These are phyloP conservation scores for Isoetes engelmannii DNA, from an alignment of 83 land plant species.

Conservation along the genomic window DNA sequence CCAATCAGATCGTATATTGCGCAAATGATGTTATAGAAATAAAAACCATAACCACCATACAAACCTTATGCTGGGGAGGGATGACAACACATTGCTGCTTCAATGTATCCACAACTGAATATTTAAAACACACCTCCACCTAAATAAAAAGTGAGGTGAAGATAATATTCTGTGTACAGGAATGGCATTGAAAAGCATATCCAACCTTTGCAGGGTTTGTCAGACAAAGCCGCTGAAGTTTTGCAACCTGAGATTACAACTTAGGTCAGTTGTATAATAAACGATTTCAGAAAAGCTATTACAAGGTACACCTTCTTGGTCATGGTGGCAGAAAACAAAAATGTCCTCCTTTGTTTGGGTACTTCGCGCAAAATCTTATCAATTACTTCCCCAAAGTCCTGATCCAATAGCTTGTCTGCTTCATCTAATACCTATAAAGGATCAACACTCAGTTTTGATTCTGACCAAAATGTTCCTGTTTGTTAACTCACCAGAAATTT, in stretches of 20 bases:
- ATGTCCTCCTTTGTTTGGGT: not conserved
- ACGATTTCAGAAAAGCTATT: not conserved
- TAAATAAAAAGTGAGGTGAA: not conserved
- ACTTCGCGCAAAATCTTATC: conserved; percentile 2
- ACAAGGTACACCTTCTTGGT: conserved; percentile 1
- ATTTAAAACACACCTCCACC: not conserved
- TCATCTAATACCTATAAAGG: conserved; percentile 2
- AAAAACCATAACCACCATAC: no score
- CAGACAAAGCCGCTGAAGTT: conserved; percentile 8
- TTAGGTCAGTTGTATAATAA: not conserved
- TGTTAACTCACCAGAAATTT: not conserved
- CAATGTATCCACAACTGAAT: no score
- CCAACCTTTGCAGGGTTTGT: conserved; percentile 4
- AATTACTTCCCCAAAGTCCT: conserved; percentile 2
- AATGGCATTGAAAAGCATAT: not conserved
- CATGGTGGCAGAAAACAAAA: conserved; percentile 8
- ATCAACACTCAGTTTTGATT: not conserved
- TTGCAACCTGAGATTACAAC: not conserved
- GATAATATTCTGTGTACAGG: not conserved
- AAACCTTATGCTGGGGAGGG: no score
- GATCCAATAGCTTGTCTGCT: conserved; percentile 2
- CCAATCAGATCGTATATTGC: not conserved
- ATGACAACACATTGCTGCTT: no score
- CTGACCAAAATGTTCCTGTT: not conserved
- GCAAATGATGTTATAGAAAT: no score